These are phyloP conservation scores for Suillus subalutaceus DNA, from an alignment of 768 basidiomycete genomes.

Conservation along the genomic window DNA sequence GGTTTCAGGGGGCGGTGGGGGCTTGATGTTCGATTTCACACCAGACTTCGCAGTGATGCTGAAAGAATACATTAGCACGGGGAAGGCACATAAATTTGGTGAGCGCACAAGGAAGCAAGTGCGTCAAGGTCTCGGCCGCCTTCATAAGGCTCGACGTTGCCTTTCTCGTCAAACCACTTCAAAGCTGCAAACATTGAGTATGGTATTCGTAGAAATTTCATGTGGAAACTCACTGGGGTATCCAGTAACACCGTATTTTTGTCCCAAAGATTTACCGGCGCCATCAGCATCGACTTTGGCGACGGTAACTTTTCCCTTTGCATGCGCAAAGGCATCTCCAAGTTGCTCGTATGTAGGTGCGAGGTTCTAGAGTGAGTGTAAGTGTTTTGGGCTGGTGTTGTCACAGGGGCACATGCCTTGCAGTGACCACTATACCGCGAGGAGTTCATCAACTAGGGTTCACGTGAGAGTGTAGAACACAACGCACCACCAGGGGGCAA, in stretches of 20 bases:
- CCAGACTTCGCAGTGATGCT: constrained; percentile 79
- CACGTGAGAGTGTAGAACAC: constrained; percentile 11
- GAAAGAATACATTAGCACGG: not conserved
- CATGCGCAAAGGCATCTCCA: constrained; percentile 80
- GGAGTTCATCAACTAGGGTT: not conserved
- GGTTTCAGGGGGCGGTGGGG: constrained; percentile 75
- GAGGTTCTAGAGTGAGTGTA: constrained; percentile 60
- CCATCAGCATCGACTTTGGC: constrained; percentile 96
- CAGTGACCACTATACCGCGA: constrained; percentile 69
- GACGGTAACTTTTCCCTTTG: constrained; percentile 81
- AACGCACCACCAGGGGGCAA: constrained; percentile 86
- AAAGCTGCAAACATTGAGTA: constrained; percentile 56
- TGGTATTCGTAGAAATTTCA: not conserved
- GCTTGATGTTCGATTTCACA: constrained; percentile 86
- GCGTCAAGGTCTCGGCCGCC: constrained; percentile 81
- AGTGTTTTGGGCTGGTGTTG: constrained; percentile 1
- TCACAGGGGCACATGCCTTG: constrained; percentile 57
- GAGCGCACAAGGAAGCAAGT: constrained; percentile 71
- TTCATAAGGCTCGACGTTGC: constrained; percentile 68
- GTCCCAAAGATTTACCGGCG: constrained; percentile 73
- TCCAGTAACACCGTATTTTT: constrained; percentile 79
- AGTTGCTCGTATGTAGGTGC: constrained; percentile 89
- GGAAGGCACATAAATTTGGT: not conserved
- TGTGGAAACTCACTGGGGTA: constrained; percentile 71
- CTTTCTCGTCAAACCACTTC: constrained; percentile 86